These are phyloP conservation scores for Mycena metata DNA, from an alignment of 768 basidiomycete species.

Conservation along the genomic window DNA sequence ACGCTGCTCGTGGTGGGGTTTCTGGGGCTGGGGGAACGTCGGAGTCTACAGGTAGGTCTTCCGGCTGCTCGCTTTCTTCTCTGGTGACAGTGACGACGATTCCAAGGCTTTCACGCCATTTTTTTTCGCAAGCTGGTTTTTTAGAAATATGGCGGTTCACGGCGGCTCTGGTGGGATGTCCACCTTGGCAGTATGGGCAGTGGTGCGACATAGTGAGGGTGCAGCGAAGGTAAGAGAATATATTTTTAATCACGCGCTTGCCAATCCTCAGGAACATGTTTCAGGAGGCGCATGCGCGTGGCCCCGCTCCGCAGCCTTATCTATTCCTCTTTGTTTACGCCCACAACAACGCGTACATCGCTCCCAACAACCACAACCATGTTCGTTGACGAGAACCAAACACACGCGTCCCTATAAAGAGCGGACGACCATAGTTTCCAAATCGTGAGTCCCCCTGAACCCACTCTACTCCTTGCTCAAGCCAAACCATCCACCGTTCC, in stretches of 20 bases:
- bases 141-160: conserved; percentile 9
- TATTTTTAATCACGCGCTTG: too few species aligned
- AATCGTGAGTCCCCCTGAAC: background rate
- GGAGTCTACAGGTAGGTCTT: too few species aligned
- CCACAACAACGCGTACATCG: conserved; percentile 17
- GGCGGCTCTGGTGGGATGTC: background rate
- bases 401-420: conserved; percentile 10
- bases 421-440: background rate
- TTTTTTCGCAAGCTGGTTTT: background rate
- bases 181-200: conserved; percentile 10
- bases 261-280: too few species aligned
- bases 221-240: too few species aligned
- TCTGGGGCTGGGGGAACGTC: too few species aligned
- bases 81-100: background rate
- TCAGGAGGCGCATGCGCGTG: conserved; percentile 16
- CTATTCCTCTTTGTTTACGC: background rate
- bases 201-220: conserved; percentile 12
- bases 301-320: conserved; percentile 18
- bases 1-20: background rate
- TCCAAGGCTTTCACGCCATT: conserved; percentile 16
- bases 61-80: background rate
- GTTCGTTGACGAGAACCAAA: conserved; percentile 21
- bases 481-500: too few species aligned
- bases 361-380: background rate
- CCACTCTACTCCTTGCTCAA: background rate